These are phyloP conservation scores for Russula compacta DNA, from an alignment of 768 basidiomycete genomes.

Conservation along the genomic window DNA sequence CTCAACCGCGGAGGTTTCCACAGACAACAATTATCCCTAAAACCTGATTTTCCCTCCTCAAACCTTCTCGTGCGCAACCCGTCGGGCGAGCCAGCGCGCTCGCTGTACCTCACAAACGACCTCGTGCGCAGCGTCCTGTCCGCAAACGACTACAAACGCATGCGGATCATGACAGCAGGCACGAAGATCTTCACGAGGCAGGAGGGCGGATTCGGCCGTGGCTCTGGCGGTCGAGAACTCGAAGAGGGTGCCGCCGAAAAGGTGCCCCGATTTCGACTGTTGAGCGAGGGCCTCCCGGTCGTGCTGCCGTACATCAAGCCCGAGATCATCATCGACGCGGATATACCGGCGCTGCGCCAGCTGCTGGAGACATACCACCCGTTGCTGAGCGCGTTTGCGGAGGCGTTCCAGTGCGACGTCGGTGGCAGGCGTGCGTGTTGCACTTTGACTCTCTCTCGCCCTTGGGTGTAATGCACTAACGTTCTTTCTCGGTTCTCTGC, in stretches of 20 bases:
- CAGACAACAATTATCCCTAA: conserved; percentile 68
- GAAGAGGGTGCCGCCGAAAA: conserved; percentile 7
- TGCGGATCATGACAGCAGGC: conserved; percentile 87
- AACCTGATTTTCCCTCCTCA: conserved; percentile 56
- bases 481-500: neutral
- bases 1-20: neutral
- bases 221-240: neutral
- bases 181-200: conserved; percentile 91
- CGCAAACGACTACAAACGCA: conserved; percentile 73
- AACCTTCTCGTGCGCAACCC: conserved; percentile 87
- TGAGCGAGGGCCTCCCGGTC: conserved; percentile 78
- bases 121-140: conserved; percentile 72
- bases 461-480: neutral
- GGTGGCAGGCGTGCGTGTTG: conserved; percentile 42
- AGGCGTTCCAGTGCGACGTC: conserved; percentile 47
- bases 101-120: conserved; percentile 82
- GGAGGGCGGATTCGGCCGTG: conserved; percentile 41
- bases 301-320: conserved; percentile 76
- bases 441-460: neutral
- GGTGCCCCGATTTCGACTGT: conserved; percentile 54
- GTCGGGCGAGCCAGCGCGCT: conserved; percentile 57
- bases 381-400: conserved; percentile 50
- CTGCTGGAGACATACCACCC: conserved; percentile 79
- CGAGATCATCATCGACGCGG: conserved; percentile 48
- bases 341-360: conserved; percentile 48